Base-by-base conservation (phyloP, 441 rosid genomes). In the Erysimum cheiri region DNA sequence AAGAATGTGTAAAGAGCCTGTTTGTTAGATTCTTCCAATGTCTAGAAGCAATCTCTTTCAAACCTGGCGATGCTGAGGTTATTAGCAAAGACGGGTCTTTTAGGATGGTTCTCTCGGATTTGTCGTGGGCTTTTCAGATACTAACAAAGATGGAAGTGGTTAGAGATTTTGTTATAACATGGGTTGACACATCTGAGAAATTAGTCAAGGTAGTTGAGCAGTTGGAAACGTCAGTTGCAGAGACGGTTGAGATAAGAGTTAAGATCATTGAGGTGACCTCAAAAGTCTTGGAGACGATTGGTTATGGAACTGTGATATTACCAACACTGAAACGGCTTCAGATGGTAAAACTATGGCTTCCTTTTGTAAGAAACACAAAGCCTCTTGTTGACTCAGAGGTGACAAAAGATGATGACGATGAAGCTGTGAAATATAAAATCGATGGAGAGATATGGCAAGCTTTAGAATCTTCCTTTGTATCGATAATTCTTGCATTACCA, bases 401-500 rank as follows among this genome's bases (percentile, higher is more conserved):
- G 4, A 59, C 68, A 8, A 86, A 75, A n/a, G 84, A 28, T 2
- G 50, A 33, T 2, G 75, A 55, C 56, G 14, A 47, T 43, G 76
- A 81, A 12, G 60, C 73, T 53, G 32, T 62, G 69, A 78, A 59
- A 64, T 76, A 71, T 40, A 90, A 83, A 67, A 59, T 84, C 2
- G 97, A 95, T 46, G 82, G 83, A 52, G 97, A 94, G 78, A 75
- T 88, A 47, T 94, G 97, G 98, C 92, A 84, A 74, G 85, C 94
- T 8, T 73, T 92, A 69, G 96, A 92, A 63, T 83, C 96, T 6
- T 76, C 94, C 2, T 88, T 94, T 53, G 93, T 94, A 29, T 80
- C 92, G 3, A 77, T 88, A 48, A 69, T 90, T 76, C 87, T 87
- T 12, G 82, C 98, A 13, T 80, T 94, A 71, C 96, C 98, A 53